phyloP scores from a whole-genome alignment of 805 yeast genomes.

The Nakazawaea ernobii region DNA sequence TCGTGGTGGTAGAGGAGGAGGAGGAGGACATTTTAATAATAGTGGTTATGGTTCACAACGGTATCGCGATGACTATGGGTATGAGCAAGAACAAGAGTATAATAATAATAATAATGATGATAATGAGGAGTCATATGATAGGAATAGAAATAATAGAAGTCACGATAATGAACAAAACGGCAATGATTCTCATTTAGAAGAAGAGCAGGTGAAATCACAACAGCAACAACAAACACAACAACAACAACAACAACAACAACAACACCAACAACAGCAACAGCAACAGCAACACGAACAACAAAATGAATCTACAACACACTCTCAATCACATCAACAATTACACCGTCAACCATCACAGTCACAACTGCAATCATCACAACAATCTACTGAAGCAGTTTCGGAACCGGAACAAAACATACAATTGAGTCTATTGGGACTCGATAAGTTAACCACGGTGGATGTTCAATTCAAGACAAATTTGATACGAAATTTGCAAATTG shows the following conservation, averaged over 20 bases:
- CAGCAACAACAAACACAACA: conserved; percentile 1
- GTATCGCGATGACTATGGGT: conserved; percentile 3
- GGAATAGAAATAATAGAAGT: neutral
- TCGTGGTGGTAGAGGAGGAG: neutral
- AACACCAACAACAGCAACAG: neutral
- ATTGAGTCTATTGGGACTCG: conserved; percentile 4
- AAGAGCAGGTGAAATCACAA: neutral
- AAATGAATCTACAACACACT: neutral
- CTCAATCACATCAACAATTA: neutral
- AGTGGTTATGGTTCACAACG: neutral
- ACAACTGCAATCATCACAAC: neutral
- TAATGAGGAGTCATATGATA: neutral
- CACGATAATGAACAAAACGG: neutral
- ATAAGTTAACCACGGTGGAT: neutral
- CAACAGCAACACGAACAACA: neutral
- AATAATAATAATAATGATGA: no score
- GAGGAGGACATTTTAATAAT: neutral
- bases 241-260: neutral
- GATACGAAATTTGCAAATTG: conserved; percentile 9
- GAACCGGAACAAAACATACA: neutral
- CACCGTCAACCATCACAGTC: neutral
- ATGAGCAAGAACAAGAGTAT: neutral
- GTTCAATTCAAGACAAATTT: neutral
- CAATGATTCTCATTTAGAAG: neutral
- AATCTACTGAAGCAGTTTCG: neutral